Base-by-base conservation (phyloP, 2,329 filamentous ascomycete genomes). In the Harringtonia aguacate region DNA sequence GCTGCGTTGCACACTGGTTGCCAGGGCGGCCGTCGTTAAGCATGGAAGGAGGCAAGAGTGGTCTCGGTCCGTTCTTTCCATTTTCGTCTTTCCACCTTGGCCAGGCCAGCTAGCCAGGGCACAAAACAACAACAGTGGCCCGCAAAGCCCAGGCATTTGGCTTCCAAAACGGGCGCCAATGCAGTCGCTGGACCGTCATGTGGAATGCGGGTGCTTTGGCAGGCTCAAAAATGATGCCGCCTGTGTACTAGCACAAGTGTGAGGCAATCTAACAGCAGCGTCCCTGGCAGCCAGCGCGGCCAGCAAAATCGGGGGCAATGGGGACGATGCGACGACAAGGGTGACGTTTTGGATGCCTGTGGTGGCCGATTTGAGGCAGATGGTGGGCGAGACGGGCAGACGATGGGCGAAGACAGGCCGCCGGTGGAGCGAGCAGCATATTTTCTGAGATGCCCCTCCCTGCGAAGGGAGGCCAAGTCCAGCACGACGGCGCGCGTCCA, bases 1-100 rank as follows among this genome's bases (percentile, higher is more conserved):
- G 13, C 18, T 17, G 13, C 31, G 41, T 43, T 24, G 30, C 37
- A 24, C 27, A 21, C 22, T 17, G 14, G 42, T 44, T 44, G 42
- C 42, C 36, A 13, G 21, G 42, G 42, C 8, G 30, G 42, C 42
- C 10, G 36, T 31, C 27, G 34, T 21, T n/a, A 43, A 36, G 17
- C n/a, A 33, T 30, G 8, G 24, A 18, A 24, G 18, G 14, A 41
- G 37, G 37, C 30, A 41, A 21, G 18, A 36, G n/a, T 20, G 12
- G 27, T 10, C 21, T 22, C 17, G 37, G 37, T 12, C 24, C 38
- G 43, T 37, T 45, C 43, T 41, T 45, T 30, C 43, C 43, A 24
- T 45, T 45, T 45, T 30, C 15, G 35, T 15, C 20, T 3, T 20
- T 35, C 29, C 8, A n/a, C 15, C 10, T 27, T 27, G 24, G n/a